Conservation (phyloP, 2,329 filamentous ascomycete species). For the Microdochium bolleyi region DNA sequence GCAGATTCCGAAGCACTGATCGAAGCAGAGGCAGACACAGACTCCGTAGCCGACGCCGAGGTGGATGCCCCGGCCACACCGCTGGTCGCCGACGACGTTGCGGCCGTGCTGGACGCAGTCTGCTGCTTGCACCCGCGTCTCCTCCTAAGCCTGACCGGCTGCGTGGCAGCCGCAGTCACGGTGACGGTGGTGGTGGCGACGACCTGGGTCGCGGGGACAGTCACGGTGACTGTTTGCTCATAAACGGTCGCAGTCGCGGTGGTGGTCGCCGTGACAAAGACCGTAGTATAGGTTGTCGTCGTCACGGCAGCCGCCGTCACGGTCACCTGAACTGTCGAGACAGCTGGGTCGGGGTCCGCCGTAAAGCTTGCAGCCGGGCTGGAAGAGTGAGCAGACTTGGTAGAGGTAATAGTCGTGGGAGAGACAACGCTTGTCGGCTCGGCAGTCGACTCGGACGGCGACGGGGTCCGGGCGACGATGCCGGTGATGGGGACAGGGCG, state of each 20-base stretch:
- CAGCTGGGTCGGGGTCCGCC: neutral
- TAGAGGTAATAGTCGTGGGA: too few relatives aligned
- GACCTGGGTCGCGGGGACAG: neutral
- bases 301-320: neutral
- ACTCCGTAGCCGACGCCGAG: neutral
- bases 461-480: neutral
- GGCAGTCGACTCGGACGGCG: neutral
- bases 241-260: neutral
- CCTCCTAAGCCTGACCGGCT: neutral
- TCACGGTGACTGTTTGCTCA: neutral
- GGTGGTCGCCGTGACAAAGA: neutral
- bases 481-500: neutral
- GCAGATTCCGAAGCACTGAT: too few relatives aligned
- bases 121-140: neutral
- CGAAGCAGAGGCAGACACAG: too few relatives aligned
- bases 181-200: neutral
- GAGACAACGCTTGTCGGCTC: neutral
- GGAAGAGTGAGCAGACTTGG: too few relatives aligned
- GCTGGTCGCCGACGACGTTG: neutral
- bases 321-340: neutral
- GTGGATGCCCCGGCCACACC: neutral
- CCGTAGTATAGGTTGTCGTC: neutral
- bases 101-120: neutral
- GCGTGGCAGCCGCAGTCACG: neutral
- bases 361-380: neutral